Conservation (phyloP, 495 filamentous ascomycete genomes). For the Amphirosellinia nigrospora region DNA sequence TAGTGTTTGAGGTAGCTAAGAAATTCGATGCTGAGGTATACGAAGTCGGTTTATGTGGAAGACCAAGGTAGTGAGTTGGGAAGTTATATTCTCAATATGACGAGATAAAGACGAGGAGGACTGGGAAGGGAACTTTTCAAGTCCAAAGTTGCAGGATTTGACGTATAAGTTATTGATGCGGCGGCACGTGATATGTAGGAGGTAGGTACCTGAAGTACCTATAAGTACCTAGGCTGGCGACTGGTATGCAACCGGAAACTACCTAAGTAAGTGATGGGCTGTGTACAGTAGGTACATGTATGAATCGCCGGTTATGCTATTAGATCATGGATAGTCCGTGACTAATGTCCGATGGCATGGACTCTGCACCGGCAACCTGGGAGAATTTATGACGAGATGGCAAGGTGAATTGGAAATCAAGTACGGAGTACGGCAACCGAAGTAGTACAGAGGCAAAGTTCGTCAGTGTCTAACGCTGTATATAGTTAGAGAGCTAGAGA, state of each 20-base stretch:
- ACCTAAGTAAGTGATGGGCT: too few relatives aligned
- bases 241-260: background rate
- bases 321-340: too few relatives aligned
- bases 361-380: background rate
- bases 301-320: too few relatives aligned
- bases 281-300: too few relatives aligned
- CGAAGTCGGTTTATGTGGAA: background rate
- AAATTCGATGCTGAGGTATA: background rate
- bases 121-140: background rate
- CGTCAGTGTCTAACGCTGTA: background rate
- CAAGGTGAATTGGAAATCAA: background rate
- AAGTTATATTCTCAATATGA: background rate
- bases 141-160: background rate
- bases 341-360: too few relatives aligned
- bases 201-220: conserved; percentile 2
- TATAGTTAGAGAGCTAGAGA: too few relatives aligned
- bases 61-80: background rate
- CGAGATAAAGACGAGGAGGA: background rate
- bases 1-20: background rate
- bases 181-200: conserved; percentile 2
- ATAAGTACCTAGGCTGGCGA: too few relatives aligned
- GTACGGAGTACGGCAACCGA: background rate
- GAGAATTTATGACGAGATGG: background rate
- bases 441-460: background rate
- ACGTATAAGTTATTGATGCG: conserved; percentile 14